phyloP scores from a whole-genome alignment of 345 rosid species.

The Eucalyptus globulus region DNA sequence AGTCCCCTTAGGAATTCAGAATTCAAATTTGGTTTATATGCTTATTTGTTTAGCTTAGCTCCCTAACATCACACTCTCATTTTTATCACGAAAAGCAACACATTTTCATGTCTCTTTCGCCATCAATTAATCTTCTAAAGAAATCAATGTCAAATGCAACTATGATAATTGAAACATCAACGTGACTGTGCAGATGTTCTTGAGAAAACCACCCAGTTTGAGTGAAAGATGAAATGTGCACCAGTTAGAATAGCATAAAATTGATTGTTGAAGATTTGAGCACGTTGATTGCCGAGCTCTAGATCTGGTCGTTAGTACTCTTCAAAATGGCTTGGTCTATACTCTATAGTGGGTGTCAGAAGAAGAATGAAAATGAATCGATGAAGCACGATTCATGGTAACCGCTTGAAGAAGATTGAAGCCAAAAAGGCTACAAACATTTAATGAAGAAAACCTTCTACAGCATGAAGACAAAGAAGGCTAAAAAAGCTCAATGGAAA shows the following conservation, averaged over 20 bases:
- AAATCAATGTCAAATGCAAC: background rate
- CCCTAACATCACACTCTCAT: background rate
- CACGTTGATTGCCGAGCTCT: no score
- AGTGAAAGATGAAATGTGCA: background rate
- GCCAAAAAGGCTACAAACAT: no score
- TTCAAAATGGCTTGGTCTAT: no score
- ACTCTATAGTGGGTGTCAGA: no score
- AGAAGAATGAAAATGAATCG: no score
- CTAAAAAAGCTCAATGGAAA: no score
- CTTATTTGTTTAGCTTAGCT: background rate
- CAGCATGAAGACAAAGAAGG: no score
- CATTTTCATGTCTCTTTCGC: background rate
- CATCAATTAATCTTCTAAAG: background rate
- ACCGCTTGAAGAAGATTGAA: no score
- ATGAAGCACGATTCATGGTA: no score
- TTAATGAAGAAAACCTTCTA: no score
- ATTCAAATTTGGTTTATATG: background rate
- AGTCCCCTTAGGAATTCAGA: background rate
- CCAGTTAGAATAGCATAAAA: background rate
- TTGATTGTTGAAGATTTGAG: no score
- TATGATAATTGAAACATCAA: background rate
- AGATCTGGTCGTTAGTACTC: no score
- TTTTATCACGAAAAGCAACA: background rate
- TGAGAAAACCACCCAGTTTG: background rate
- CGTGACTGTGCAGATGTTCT: background rate